These are phyloP conservation scores for Pilasporangium apinafurcum DNA, from an alignment of 352 stramenopile genomes.

Conservation along the genomic window DNA sequence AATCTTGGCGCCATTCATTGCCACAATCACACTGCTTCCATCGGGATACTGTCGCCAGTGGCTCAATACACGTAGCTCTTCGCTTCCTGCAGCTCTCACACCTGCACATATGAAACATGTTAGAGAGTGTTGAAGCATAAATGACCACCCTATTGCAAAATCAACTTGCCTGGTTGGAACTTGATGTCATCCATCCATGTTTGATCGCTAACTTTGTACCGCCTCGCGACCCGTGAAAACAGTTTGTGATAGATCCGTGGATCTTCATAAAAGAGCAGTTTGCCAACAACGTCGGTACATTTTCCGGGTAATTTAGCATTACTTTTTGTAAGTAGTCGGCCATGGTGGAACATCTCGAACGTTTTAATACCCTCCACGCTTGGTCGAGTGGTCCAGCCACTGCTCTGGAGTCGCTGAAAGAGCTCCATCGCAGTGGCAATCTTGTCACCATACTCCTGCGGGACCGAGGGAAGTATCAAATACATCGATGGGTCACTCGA, in stretches of 20 bases:
- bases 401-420: constrained; percentile 58
- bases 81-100: constrained; percentile 2
- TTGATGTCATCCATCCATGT: constrained; percentile 48
- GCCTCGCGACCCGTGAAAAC: constrained; percentile 28
- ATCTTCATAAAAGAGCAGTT: constrained; percentile 46
- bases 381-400: constrained; percentile 23
- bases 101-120: constrained; percentile 1
- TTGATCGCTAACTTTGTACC: constrained; percentile 37
- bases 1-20: constrained; percentile 13
- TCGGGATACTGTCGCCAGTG: constrained; percentile 56
- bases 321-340: constrained; percentile 43
- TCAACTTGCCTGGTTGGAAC: constrained; percentile 19
- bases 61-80: constrained; percentile 25
- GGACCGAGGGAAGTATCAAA: constrained; percentile 22
- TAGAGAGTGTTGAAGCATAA: neutral
- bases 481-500: constrained; percentile 18
- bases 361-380: constrained; percentile 13
- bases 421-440: constrained; percentile 55
- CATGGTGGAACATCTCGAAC: constrained; percentile 32
- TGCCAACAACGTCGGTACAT: constrained; percentile 24
- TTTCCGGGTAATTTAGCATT: constrained; percentile 34
- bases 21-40: constrained; percentile 47
- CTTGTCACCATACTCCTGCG: constrained; percentile 44
- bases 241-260: constrained; percentile 41
- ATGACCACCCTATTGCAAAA: neutral